These are phyloP conservation scores for Alternaria sp. DNA, from an alignment of 2,329 filamentous ascomycete genomes.

Conservation along the genomic window DNA sequence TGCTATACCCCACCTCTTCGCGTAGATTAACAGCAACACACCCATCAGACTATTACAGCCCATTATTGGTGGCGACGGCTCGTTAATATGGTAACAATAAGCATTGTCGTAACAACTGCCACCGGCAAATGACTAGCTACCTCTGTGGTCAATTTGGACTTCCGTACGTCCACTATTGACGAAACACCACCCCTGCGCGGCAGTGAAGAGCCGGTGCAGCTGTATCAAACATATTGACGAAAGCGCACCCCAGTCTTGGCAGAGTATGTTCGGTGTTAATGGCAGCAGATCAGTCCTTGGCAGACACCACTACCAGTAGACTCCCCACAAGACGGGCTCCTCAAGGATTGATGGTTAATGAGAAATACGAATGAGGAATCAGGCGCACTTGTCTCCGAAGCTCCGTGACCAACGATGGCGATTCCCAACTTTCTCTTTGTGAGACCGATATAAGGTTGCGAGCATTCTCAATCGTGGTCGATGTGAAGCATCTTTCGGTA, in stretches of 20 bases:
- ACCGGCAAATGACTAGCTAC: neutral
- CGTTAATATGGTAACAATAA: neutral
- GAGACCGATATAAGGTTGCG: neutral
- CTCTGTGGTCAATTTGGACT: neutral
- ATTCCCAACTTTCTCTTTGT: neutral
- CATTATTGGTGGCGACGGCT: neutral
- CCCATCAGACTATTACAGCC: neutral
- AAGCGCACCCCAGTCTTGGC: conserved; percentile 8
- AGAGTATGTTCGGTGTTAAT: conserved; percentile 1
- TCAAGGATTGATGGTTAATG: conserved; percentile 6
- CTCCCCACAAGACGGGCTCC: neutral
- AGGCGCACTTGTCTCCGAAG: neutral
- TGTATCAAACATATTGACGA: conserved; percentile 10
- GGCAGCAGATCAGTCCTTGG: neutral
- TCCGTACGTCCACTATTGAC: neutral
- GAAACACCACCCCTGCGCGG: conserved; percentile 2
- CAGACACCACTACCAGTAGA: neutral
- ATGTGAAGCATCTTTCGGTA: neutral
- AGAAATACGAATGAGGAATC: neutral
- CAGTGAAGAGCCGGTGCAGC: conserved; percentile 1
- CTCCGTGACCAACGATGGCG: neutral
- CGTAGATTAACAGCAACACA: neutral
- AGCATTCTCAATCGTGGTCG: neutral
- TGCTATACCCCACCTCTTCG: conserved; percentile 2
- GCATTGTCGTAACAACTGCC: neutral